A percentile compares a stretch with the other conserved stretches of the same genome.
Evolutionary conservation across 352 stramenopile genomes (phyloP).

Genomic region (Aphanomyces stellatus): DNA sequence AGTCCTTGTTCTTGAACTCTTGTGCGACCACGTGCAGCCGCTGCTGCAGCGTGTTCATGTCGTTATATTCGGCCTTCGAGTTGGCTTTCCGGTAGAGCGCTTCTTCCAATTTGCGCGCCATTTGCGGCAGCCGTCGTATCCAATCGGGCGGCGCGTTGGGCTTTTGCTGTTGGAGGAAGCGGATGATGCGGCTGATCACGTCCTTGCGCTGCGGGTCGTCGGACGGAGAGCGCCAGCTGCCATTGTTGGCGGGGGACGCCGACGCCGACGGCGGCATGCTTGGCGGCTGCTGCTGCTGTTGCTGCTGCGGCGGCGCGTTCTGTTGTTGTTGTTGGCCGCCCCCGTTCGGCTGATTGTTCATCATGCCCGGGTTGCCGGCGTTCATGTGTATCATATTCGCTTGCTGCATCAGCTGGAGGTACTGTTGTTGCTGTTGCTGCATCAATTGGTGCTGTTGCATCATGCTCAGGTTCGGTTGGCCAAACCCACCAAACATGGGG

Average conservation of each 20-base stretch:
- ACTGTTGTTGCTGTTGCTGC: conserved; percentile 13
- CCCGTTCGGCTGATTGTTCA: no score
- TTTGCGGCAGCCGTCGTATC: conserved; percentile 85
- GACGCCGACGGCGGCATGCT: neutral
- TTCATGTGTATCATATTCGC: conserved; percentile 16
- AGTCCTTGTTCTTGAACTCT: conserved; percentile 20
- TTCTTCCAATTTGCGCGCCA: conserved; percentile 84
- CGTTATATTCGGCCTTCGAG: conserved; percentile 71
- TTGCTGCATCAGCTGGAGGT: conserved; percentile 11
- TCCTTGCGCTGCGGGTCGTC: conserved; percentile 17
- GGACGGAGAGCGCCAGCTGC: conserved; percentile 3
- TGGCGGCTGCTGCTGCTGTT: neutral
- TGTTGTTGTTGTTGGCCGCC: neutral
- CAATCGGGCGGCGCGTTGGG: conserved; percentile 80
- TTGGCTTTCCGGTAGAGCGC: conserved; percentile 60
- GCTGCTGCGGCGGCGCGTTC: neutral
- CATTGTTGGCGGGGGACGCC: conserved; percentile 4
- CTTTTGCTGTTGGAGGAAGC: conserved; percentile 73
- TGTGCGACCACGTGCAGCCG: conserved; percentile 69
- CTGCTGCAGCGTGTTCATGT: conserved; percentile 75
- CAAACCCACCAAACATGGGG: neutral
- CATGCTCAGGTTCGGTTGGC: conserved; percentile 13
- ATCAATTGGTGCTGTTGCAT: conserved; percentile 11
- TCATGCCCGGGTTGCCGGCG: conserved; percentile 9
- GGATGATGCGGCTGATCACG: conserved; percentile 38